Conservation (phyloP, 352 stramenopile genomes). For the Phytophthora idaei region DNA sequence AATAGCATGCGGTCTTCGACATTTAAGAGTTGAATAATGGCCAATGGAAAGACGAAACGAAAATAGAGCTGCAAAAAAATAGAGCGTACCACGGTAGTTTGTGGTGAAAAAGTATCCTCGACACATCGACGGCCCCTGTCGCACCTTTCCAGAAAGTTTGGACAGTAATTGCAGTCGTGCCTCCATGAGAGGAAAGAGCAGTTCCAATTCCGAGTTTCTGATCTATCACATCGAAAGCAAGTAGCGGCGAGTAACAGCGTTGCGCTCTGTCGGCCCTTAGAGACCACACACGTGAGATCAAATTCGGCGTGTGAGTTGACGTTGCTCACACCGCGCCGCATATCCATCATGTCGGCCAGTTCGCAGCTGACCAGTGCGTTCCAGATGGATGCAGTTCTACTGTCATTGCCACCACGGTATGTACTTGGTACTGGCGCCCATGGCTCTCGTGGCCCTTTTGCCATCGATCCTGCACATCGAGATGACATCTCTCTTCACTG, state of each 20-base stretch:
- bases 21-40: neutral
- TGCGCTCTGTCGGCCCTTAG: no score
- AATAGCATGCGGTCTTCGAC: neutral
- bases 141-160: conserved; percentile 13
- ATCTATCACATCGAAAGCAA: conserved; percentile 7
- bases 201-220: neutral
- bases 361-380: no score
- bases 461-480: no score
- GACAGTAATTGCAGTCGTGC: conserved; percentile 4
- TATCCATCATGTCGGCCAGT: no score
- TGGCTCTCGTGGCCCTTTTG: no score
- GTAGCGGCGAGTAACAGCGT: neutral
- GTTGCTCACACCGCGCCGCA: neutral
- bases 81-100: conserved; percentile 5
- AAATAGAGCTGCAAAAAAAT: conserved; percentile 22
- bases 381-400: no score
- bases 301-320: conserved; percentile 14
- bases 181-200: conserved; percentile 2
- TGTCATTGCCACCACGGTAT: no score
- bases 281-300: neutral
- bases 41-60: conserved; percentile 1
- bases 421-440: no score
- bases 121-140: conserved; percentile 3
- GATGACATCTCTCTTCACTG: no score
- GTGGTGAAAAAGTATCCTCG: conserved; percentile 18